These are phyloP conservation scores for Penicillium sp. DNA, from an alignment of 2,329 filamentous ascomycete species.

Conservation along the genomic window DNA sequence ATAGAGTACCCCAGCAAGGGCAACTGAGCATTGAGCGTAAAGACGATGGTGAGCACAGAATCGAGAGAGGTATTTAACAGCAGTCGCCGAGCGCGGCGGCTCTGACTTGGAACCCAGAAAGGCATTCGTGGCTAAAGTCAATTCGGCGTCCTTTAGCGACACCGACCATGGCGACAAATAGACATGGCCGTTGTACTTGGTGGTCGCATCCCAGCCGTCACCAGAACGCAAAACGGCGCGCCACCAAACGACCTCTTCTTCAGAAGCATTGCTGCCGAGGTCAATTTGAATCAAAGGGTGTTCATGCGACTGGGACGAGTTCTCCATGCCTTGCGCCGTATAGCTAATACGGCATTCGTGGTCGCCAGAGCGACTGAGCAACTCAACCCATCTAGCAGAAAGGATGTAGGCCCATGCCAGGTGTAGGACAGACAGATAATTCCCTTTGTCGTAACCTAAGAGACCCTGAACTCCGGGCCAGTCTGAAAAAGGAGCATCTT, in stretches of 20 bases:
- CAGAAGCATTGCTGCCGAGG: slow-evolving; percentile 11
- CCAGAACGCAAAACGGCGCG: slow-evolving; percentile 12
- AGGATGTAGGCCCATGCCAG: slow-evolving; percentile 28
- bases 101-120: slow-evolving; percentile 1
- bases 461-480: slow-evolving; percentile 22
- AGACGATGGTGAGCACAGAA: slow-evolving; percentile 21
- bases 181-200: slow-evolving; percentile 16
- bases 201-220: slow-evolving; percentile 15
- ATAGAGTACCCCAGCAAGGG: slow-evolving; percentile 22
- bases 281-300: slow-evolving; percentile 12
- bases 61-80: slow-evolving; percentile 21
- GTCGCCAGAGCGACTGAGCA: slow-evolving; percentile 16
- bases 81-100: slow-evolving; percentile 13
- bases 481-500: slow-evolving; percentile 15
- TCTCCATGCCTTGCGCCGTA: background rate
- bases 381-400: slow-evolving; percentile 25
- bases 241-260: slow-evolving; percentile 20
- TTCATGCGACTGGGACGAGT: slow-evolving; percentile 1
- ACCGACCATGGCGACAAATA: slow-evolving; percentile 25
- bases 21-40: slow-evolving; percentile 24
- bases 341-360: slow-evolving; percentile 17
- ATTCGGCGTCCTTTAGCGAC: slow-evolving; percentile 5
- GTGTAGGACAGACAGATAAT: slow-evolving; percentile 22
- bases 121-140: slow-evolving; percentile 3
- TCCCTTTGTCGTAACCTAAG: slow-evolving; percentile 19